phyloP scores from a whole-genome alignment of 2,329 filamentous ascomycete genomes.

The Myriangium duriaei region DNA sequence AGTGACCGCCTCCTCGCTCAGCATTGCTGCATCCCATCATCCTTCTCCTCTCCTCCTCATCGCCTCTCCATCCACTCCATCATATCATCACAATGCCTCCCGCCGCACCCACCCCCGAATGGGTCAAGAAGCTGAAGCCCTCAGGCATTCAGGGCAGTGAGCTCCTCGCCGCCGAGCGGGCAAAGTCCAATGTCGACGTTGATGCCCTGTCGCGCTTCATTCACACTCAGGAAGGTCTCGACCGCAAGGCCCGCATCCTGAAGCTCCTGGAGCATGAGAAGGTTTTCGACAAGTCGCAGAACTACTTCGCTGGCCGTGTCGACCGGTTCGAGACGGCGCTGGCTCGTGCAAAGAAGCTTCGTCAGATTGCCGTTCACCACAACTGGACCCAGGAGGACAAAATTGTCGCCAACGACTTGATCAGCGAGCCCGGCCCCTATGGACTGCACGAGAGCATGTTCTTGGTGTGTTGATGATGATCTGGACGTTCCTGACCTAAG shows the following conservation, averaged over 20 bases:
- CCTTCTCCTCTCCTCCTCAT: neutral
- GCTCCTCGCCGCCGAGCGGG: conserved; percentile 56
- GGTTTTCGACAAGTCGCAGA: conserved; percentile 66
- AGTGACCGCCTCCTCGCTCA: no score
- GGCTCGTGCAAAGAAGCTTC: conserved; percentile 56
- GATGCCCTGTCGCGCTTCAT: conserved; percentile 56
- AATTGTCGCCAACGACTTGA: conserved; percentile 51
- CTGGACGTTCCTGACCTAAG: neutral
- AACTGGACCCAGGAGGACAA: conserved; percentile 56
- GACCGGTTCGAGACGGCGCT: conserved; percentile 59
- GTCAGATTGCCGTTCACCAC: conserved; percentile 52
- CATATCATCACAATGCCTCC: conserved; percentile 10
- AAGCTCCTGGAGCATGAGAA: conserved; percentile 53
- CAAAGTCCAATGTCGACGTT: conserved; percentile 53
- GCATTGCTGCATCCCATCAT: no score
- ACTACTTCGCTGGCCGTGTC: conserved; percentile 59
- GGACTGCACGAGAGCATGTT: conserved; percentile 62
- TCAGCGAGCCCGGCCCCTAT: conserved; percentile 63
- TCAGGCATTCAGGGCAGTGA: conserved; percentile 56
- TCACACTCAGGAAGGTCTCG: conserved; percentile 52
- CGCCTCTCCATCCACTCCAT: conserved; percentile 3
- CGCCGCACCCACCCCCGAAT: conserved; percentile 33
- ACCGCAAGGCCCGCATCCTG: conserved; percentile 48
- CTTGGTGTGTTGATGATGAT: conserved; percentile 32
- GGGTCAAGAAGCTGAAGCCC: conserved; percentile 56